Base-by-base conservation (phyloP, 306 rosid species). In the Comarum palustre region DNA sequence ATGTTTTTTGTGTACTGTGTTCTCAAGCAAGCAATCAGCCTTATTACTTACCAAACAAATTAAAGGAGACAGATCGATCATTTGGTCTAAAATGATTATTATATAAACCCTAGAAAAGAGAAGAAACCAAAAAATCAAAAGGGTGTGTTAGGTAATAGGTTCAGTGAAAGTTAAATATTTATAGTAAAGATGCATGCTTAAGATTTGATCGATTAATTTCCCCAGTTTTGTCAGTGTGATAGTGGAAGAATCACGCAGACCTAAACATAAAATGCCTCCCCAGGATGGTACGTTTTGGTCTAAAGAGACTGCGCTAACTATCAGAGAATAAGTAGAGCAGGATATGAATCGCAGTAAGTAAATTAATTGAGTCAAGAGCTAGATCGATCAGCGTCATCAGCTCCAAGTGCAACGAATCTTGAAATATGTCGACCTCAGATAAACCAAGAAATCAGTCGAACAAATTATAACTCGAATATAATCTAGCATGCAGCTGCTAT, bases 381-480 rank as follows among this genome's bases (percentile, higher is more conserved):
- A 24, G 10, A 51, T n/a, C 12, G 25, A 15, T 51, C 25, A 51
- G 25, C 25, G 57, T 51, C 57, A 51, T 51, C n/a, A 6, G 57
- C 25, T 47, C 42, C 27, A n/a, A 54, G 34, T 55, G 68, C 63
- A 54, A 58, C 13, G 62, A 68, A 67, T 55, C 41, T 57, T 43
- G 29, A 15, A 54, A 54, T 52, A 70, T 69, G 27, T 43, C n/a
- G n/a, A 29, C 76, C 55, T 59, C 66, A 25, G 24, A 50, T 17
- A n/a, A 74, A 29, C 1, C 31, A 29, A 29, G 31, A 48, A 68
- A 74, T 61, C 64, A 47, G 34, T 46, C 17, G 34, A n/a, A 46
- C 43, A 39, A 36, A 36, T 7, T 6, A n/a, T n/a, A 29, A 25
- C 19, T 57, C 7, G 63, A 24, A 57, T 36, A 27, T 57, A 25